Base-by-base conservation (phyloP, 2,329 filamentous ascomycete species). In the Colletotrichum lindemuthianum region DNA sequence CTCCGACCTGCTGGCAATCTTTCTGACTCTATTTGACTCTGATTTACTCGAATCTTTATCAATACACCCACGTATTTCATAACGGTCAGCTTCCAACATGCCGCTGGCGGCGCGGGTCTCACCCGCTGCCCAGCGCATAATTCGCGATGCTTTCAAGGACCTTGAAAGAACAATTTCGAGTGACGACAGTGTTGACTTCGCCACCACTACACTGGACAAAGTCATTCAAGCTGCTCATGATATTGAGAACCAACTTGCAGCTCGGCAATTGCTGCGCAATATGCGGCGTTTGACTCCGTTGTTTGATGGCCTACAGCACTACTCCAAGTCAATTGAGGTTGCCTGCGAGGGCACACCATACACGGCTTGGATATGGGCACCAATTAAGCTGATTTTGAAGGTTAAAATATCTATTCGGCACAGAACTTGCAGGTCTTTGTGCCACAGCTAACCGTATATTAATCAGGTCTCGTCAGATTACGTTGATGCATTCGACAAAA, bases 301-400 rank as follows among this genome's bases (percentile, higher is more conserved):
- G 0, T 75, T 84, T 24, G 63, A 68, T 0, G 79, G 76, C 0
- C 65, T 84, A 0, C 75, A 78, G 45, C 73, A 79, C 36, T 84
- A 83, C 45, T 74, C 78, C 0, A 77, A 77, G 43, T 70, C 72
- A 0, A 71, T 83, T 0, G 80, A 82, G 1, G 70, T 78, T 1
- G 64, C 82, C 0, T 84, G 82, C 65, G 81, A 83, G 49, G 81
- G 80, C 0, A 84, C 80, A 0, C 78, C 77, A 0, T 84, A 75
- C 65, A 40, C 84, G 4, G 71, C 78, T 0, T 83, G 76, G 76
- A 71, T 84, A 1, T 84, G 82, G 82, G 79, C 80, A 1, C 81
- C 79, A 0, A 78, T 33, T 34, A n/a, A 6, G 44, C 16, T 48
- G 6, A 52, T 44, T 9, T 41, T 57, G 41, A 15, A 44, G 41